phyloP scores from a whole-genome alignment of 257 asterid species.

The Knoxia roxburghii region DNA sequence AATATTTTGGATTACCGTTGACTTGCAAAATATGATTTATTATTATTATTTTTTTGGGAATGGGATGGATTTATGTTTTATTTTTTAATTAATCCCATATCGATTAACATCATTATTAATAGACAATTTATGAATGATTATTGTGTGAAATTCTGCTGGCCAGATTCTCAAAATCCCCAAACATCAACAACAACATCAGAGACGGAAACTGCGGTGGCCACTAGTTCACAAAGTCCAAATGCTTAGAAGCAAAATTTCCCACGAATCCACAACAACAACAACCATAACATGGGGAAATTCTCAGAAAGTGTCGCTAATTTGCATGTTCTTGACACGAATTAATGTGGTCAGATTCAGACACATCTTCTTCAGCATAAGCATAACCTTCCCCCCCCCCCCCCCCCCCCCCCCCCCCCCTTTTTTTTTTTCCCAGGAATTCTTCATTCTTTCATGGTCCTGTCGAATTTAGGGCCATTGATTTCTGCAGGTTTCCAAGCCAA shows the following conservation, averaged over 20 bases:
- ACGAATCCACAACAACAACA: not conserved
- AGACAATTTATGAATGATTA: not conserved
- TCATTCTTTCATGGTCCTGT: constrained; percentile 21
- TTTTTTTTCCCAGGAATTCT: constrained; percentile 16
- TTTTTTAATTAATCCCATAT: too few species aligned
- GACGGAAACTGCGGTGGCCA: constrained; percentile 43
- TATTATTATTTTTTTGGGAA: too few species aligned
- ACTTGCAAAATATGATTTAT: too few species aligned
- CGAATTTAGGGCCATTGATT: not conserved
- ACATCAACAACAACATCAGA: constrained; percentile 51
- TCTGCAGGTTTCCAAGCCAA: constrained; percentile 3
- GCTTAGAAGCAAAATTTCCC: constrained; percentile 24
- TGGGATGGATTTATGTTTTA: too few species aligned
- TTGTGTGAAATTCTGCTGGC: not conserved
- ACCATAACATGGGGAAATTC: not conserved
- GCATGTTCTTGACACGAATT: constrained; percentile 11
- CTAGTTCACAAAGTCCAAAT: constrained; percentile 58
- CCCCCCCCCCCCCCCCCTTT: constrained; percentile 15
- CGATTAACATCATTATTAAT: not conserved
- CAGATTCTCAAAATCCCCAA: constrained; percentile 56
- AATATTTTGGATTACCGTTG: too few species aligned
- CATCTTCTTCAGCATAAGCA: constrained; percentile 15
- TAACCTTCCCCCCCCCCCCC: constrained; percentile 21
- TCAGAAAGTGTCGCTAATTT: constrained; percentile 17
- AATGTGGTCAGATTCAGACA: not conserved